A percentile compares a stretch with the other conserved stretches of the same genome.
These are phyloP conservation scores for Salvia rosmarinus DNA, from an alignment of 257 asterid species.

Conservation along the genomic window DNA sequence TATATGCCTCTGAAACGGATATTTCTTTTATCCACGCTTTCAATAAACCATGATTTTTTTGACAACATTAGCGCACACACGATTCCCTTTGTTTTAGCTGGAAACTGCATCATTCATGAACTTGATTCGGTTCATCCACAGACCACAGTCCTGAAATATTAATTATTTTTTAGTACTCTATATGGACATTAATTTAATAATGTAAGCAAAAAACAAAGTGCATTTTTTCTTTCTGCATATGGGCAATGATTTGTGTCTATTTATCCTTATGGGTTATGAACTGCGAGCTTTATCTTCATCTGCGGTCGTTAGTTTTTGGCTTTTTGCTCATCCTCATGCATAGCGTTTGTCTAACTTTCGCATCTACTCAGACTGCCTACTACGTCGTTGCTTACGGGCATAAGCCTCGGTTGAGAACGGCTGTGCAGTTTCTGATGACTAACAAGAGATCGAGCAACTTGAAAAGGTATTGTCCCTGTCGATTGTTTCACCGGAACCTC, in stretches of 20 bases:
- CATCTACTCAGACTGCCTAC: constrained; percentile 54
- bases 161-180: too few relatives aligned
- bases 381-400: constrained; percentile 68
- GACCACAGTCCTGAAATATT: background rate
- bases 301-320: too few relatives aligned
- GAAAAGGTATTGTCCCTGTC: constrained; percentile 48
- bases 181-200: background rate
- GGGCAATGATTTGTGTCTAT: too few relatives aligned
- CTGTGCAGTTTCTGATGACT: constrained; percentile 70
- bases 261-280: background rate
- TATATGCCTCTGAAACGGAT: constrained; percentile 3
- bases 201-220: constrained; percentile 14
- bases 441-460: constrained; percentile 64
- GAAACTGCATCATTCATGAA: background rate
- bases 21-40: background rate
- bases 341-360: background rate
- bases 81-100: background rate
- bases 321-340: too few relatives aligned
- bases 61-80: background rate
- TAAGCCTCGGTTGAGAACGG: constrained; percentile 82
- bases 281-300: background rate
- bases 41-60: background rate
- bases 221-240: background rate
- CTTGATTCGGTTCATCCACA: background rate
- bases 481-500: background rate